Conservation (phyloP, 371 early-diverging fungal genomes). For the Apophysomyces ossiformis region DNA sequence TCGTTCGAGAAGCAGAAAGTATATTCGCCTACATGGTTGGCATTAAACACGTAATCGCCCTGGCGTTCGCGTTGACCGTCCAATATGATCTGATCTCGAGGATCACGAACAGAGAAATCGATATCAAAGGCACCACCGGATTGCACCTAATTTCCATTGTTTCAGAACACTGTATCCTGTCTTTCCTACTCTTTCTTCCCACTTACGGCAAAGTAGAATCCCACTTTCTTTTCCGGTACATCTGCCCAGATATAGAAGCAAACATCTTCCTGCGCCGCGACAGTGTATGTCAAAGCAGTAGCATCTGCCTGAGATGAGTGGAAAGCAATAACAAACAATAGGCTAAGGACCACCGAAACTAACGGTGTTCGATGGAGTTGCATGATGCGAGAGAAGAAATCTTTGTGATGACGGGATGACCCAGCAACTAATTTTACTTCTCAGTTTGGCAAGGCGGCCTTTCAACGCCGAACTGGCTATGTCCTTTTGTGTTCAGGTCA, state of each 20-base stretch:
- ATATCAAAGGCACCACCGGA: slow-evolving; percentile 92
- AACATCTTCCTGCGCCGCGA: slow-evolving; percentile 86
- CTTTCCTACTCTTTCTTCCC: slow-evolving; percentile 10
- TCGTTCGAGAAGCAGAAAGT: slow-evolving; percentile 92
- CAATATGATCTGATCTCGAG: slow-evolving; percentile 64
- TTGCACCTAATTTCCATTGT: slow-evolving; percentile 69
- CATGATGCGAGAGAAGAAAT: background rate
- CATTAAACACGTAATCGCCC: slow-evolving; percentile 90
- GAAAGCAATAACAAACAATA: background rate
- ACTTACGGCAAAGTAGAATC: slow-evolving; percentile 96
- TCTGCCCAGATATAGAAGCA: slow-evolving; percentile 80
- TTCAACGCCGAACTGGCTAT: background rate
- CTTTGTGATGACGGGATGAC: background rate
- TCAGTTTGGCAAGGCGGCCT: background rate
- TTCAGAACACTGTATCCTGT: background rate
- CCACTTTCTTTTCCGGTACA: slow-evolving; percentile 80
- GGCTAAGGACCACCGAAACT: slow-evolving; percentile 4
- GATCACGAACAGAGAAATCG: slow-evolving; percentile 82
- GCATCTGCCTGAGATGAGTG: slow-evolving; percentile 32
- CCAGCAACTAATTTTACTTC: background rate
- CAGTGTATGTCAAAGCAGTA: slow-evolving; percentile 82
- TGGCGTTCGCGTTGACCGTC: slow-evolving; percentile 84
- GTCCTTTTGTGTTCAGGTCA: background rate
- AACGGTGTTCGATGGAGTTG: background rate
- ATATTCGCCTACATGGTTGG: slow-evolving; percentile 84